A percentile compares a stretch with the other conserved stretches of the same genome.
Evolutionary conservation across 2,329 filamentous ascomycete species (phyloP).

Genomic region (Biscogniauxia marginata): DNA sequence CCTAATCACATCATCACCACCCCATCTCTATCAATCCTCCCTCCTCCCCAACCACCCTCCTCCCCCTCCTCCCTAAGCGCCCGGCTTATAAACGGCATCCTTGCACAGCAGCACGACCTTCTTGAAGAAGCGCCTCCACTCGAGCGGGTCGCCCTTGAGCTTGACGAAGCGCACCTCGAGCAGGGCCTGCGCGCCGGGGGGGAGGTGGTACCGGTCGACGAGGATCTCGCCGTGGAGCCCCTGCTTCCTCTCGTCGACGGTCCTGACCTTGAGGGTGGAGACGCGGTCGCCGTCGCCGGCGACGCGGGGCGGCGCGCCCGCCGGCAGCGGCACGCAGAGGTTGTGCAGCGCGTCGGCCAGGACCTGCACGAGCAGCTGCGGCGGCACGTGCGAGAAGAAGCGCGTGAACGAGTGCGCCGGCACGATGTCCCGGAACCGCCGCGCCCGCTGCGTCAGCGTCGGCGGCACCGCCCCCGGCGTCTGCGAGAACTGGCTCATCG

Average conservation of each 20-base stretch:
- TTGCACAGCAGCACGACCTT: conserved; percentile 85
- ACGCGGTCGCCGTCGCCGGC: conserved; percentile 52
- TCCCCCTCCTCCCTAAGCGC: conserved; percentile 30
- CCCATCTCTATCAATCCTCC: neutral
- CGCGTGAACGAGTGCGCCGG: conserved; percentile 83
- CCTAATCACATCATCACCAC: too few species aligned
- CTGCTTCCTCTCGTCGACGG: conserved; percentile 70
- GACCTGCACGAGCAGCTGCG: conserved; percentile 74
- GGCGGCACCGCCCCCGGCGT: conserved; percentile 72
- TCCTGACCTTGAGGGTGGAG: conserved; percentile 69
- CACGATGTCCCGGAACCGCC: conserved; percentile 85
- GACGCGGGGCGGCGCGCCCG: conserved; percentile 42
- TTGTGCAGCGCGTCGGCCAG: conserved; percentile 79
- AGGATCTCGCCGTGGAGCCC: conserved; percentile 72
- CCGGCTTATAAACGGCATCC: conserved; percentile 72
- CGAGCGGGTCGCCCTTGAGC: conserved; percentile 89
- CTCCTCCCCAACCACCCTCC: neutral
- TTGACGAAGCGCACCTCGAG: conserved; percentile 91
- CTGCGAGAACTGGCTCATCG: conserved; percentile 80
- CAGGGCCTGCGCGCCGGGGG: conserved; percentile 56
- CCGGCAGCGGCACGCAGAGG: conserved; percentile 74
- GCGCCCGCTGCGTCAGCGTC: conserved; percentile 84
- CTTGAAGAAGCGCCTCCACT: conserved; percentile 97
- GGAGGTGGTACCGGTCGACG: conserved; percentile 63
- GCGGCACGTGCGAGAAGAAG: conserved; percentile 83